These are phyloP conservation scores for Halenospora varia DNA, from an alignment of 495 filamentous ascomycete species.

Conservation along the genomic window DNA sequence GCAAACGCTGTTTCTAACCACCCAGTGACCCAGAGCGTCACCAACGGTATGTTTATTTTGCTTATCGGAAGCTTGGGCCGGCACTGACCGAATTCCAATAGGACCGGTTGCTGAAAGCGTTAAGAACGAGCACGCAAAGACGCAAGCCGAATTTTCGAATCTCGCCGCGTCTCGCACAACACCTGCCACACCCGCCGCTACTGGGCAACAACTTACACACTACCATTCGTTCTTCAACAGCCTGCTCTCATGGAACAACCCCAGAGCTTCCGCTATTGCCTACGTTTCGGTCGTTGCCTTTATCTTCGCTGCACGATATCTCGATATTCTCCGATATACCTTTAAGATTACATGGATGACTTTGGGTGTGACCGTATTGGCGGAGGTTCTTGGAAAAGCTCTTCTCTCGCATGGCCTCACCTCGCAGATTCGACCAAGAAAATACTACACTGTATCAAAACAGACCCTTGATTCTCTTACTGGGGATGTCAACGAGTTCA, in stretches of 20 bases:
- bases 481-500: slow-evolving; percentile 83
- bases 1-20: slow-evolving; percentile 31
- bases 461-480: slow-evolving; percentile 75
- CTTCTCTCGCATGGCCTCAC: slow-evolving; percentile 74
- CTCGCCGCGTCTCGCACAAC: slow-evolving; percentile 66
- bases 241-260: slow-evolving; percentile 65
- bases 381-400: slow-evolving; percentile 73
- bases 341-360: slow-evolving; percentile 79
- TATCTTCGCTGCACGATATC: slow-evolving; percentile 88
- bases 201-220: slow-evolving; percentile 85
- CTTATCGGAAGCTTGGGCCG: slow-evolving; percentile 6
- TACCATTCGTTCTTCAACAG: slow-evolving; percentile 96
- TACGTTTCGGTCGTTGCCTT: slow-evolving; percentile 67
- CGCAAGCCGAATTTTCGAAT: slow-evolving; percentile 67
- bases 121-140: slow-evolving; percentile 68
- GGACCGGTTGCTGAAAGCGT: slow-evolving; percentile 76
- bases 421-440: slow-evolving; percentile 80
- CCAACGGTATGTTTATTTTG: slow-evolving; percentile 24
- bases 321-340: slow-evolving; percentile 80
- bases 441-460: slow-evolving; percentile 88
- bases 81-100: slow-evolving; percentile 29
- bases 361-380: slow-evolving; percentile 61
- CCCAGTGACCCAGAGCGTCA: slow-evolving; percentile 32
- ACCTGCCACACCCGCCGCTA: slow-evolving; percentile 65
- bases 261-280: slow-evolving; percentile 78